Conservation (phyloP, 2,329 filamentous ascomycete genomes). For the Ceratocystis smalleyi region DNA sequence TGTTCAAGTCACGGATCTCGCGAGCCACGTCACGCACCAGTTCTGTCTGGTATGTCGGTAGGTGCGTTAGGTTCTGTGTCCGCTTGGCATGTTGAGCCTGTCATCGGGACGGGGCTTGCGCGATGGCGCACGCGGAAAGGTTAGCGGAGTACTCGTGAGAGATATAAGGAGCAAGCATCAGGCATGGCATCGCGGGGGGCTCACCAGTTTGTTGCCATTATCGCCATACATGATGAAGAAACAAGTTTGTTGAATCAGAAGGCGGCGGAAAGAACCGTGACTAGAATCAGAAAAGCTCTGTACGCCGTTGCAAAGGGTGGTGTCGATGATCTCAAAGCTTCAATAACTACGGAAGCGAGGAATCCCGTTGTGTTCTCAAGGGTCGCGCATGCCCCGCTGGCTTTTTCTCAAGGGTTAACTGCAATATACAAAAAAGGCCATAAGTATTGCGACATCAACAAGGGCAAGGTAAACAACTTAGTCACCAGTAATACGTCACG, state of each 20-base stretch:
- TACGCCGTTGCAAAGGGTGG: too few relatives aligned
- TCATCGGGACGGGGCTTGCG: slow-evolving; percentile 40
- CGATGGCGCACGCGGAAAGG: slow-evolving; percentile 1
- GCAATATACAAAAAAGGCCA: neutral
- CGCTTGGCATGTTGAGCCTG: slow-evolving; percentile 74
- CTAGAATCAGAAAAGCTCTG: neutral
- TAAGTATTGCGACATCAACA: neutral
- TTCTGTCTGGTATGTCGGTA: slow-evolving; percentile 86
- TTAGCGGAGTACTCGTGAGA: neutral
- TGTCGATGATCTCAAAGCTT: too few relatives aligned
- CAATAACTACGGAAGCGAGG: too few relatives aligned
- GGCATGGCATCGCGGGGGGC: neutral
- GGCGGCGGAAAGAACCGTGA: neutral
- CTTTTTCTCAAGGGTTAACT: neutral
- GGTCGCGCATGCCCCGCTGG: neutral
- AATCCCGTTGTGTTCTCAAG: too few relatives aligned
- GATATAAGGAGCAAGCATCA: neutral
- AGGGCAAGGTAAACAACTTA: neutral
- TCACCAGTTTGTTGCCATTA: slow-evolving; percentile 18
- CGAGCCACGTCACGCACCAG: slow-evolving; percentile 73
- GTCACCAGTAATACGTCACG: neutral
- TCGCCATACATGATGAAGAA: slow-evolving; percentile 17
- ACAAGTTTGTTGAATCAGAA: too few relatives aligned
- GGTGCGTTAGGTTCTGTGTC: slow-evolving; percentile 67
- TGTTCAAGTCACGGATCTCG: slow-evolving; percentile 86